phyloP scores from a whole-genome alignment of 2,329 filamentous ascomycete genomes.

The Paraphaeosphaeria minitans region DNA sequence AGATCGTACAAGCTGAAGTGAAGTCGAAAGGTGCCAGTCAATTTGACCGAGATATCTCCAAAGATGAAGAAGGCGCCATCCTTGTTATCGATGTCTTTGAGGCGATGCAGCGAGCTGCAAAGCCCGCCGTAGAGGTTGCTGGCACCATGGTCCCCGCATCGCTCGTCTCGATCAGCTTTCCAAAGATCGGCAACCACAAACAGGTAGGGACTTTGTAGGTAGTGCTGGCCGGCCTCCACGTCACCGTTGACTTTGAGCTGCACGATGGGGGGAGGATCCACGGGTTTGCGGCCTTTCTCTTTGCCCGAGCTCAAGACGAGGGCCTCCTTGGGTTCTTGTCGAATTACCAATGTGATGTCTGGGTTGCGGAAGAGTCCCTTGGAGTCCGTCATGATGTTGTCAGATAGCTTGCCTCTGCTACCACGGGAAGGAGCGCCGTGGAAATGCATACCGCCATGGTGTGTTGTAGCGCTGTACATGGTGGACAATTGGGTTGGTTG shows the following conservation, averaged over 20 bases:
- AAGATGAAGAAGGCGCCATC: constrained; percentile 92
- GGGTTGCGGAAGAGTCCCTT: constrained; percentile 47
- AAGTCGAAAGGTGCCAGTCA: constrained; percentile 73
- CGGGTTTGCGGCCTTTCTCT: constrained; percentile 82
- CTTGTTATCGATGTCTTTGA: constrained; percentile 77
- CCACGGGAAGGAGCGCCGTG: not conserved
- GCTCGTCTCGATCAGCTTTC: constrained; percentile 53
- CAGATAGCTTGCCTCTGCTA: constrained; percentile 1
- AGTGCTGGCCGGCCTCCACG: constrained; percentile 64
- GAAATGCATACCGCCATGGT: not conserved
- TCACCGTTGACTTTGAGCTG: constrained; percentile 64
- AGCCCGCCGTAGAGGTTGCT: constrained; percentile 72
- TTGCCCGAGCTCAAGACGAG: constrained; percentile 70
- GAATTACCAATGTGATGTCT: constrained; percentile 63
- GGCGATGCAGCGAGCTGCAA: constrained; percentile 78
- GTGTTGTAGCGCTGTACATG: not conserved
- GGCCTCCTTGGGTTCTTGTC: constrained; percentile 70
- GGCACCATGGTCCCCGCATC: constrained; percentile 47
- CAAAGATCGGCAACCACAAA: constrained; percentile 65
- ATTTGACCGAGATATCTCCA: constrained; percentile 79
- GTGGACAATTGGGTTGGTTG: not conserved
- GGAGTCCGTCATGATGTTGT: not conserved
- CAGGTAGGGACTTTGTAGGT: constrained; percentile 67
- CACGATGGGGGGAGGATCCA: constrained; percentile 86
- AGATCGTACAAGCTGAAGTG: constrained; percentile 81